phyloP scores from a whole-genome alignment of 352 stramenopile species.

The Globisporangium lucens region DNA sequence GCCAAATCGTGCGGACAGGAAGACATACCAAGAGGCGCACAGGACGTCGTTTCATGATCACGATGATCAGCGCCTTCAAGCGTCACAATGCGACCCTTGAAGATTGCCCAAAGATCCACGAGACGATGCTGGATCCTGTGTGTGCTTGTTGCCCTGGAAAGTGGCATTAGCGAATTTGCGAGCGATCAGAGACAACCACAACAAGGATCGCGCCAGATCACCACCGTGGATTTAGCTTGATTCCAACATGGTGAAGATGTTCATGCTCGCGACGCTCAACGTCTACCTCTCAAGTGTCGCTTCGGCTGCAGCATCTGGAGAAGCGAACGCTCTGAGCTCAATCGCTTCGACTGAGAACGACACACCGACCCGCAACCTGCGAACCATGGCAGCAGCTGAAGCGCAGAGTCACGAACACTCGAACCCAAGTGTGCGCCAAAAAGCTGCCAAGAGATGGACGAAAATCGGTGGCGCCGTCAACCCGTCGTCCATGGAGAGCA shows the following conservation, averaged over 20 bases:
- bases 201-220: not conserved
- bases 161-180: conserved; percentile 2
- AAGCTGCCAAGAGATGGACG: not conserved
- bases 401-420: not conserved
- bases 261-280: conserved; percentile 3
- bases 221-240: not conserved
- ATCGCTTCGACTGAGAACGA: not conserved
- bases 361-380: conserved; percentile 1
- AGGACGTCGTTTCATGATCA: conserved; percentile 3
- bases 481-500: conserved; percentile 2
- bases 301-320: not conserved
- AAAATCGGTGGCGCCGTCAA: not conserved
- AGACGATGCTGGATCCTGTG: not conserved
- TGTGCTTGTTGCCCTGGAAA: not conserved
- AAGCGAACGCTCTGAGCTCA: not conserved
- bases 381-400: not conserved
- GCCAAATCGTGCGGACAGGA: not conserved
- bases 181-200: not conserved
- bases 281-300: conserved; percentile 3
- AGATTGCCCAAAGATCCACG: not conserved
- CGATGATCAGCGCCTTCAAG: not conserved
- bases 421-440: not conserved
- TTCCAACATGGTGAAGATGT: conserved; percentile 1
- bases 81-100: not conserved
- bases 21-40: not conserved